Evolutionary conservation across 306 rosid species (phyloP), one percentile per base, ranked within the genome.

Genomic region (Fragaria ananassa): DNA sequence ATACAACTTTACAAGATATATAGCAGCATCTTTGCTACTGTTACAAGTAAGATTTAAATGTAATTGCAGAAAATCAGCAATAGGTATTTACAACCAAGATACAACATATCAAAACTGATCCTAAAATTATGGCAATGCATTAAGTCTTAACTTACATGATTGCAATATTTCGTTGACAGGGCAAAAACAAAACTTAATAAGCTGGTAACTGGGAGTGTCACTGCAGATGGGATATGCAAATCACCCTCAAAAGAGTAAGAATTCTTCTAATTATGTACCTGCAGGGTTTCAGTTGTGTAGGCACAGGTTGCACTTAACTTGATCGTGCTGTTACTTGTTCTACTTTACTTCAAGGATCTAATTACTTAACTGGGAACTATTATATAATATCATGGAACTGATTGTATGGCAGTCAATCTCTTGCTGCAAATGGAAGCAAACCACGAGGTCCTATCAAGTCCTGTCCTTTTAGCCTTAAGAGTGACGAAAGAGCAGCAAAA

Each of bases 401-500:
- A 81, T 61, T 84, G 60, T 79, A n/a, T 83, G 49, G 72, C 92
- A 89, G 98, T 27, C 73, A 79, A 77, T 79, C 89, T 47, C 79
- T 88, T 47, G 66, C 72, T 85, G 77, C 84, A 83, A 76, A 75
- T 75, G 80, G 80, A 73, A 78, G 71, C 81, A 89, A 71, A 74
- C 78, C 77, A 56, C 83, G 73, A 64, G 7, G 90, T 75, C 72
- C 86, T 51, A 86, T 89, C 39, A 60, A 18, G 74, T 68, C 83
- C 65, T 76, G 84, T 29, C 93, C 98, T 61, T 96, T 92, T 74
- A 93, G 73, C 77, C 84, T 95, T 80, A 88, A 77, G 88, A 96
- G 92, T 82, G 96, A 91, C 78, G 97, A 91, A 86, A 91, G 99
- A 88, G 99, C 89, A 66, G 90, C 81, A 74, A 96, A 96, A 76